A percentile compares a stretch with the other conserved stretches of the same genome.
Evolutionary conservation across 345 rosid genomes (phyloP).

Genomic region (Physaria fendleri): DNA sequence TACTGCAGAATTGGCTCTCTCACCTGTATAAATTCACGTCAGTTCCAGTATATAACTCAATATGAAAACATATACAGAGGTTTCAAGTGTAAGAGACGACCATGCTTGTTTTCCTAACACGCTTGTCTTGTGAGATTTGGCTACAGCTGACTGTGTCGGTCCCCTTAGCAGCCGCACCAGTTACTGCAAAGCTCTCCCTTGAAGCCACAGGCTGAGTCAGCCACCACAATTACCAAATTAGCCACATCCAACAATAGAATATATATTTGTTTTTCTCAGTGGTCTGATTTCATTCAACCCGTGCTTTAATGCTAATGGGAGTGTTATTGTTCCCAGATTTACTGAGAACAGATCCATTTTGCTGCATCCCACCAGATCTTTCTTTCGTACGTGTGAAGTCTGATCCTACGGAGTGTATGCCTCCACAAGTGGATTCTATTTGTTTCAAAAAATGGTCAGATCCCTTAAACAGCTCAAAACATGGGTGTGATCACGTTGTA

Average conservation of each 20-base stretch:
- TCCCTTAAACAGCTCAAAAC: not conserved
- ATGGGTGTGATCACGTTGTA: not conserved
- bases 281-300: slow-evolving; percentile 36
- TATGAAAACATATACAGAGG: not conserved
- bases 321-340: slow-evolving; percentile 50
- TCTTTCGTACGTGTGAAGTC: slow-evolving; percentile 84
- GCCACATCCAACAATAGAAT: not conserved
- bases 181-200: slow-evolving; percentile 61
- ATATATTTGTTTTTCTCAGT: not conserved
- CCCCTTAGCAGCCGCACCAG: slow-evolving; percentile 38
- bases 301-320: slow-evolving; percentile 67
- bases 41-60: not conserved
- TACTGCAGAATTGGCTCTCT: slow-evolving; percentile 86
- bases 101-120: slow-evolving; percentile 77
- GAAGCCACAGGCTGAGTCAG: slow-evolving; percentile 75
- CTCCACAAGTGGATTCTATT: slow-evolving; percentile 78
- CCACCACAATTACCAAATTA: not conserved
- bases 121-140: slow-evolving; percentile 57
- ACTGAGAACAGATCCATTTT: slow-evolving; percentile 47
- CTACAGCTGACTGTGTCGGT: slow-evolving; percentile 36
- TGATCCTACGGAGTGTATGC: slow-evolving; percentile 83
- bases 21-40: slow-evolving; percentile 41
- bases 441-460: not conserved
- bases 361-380: slow-evolving; percentile 47
- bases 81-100: slow-evolving; percentile 47